Percentiles rank a stretch among this genome's conserved stretches.
Evolutionary conservation across 2,329 filamentous ascomycete genomes (phyloP).

Genomic region (Alternaria alternata): DNA sequence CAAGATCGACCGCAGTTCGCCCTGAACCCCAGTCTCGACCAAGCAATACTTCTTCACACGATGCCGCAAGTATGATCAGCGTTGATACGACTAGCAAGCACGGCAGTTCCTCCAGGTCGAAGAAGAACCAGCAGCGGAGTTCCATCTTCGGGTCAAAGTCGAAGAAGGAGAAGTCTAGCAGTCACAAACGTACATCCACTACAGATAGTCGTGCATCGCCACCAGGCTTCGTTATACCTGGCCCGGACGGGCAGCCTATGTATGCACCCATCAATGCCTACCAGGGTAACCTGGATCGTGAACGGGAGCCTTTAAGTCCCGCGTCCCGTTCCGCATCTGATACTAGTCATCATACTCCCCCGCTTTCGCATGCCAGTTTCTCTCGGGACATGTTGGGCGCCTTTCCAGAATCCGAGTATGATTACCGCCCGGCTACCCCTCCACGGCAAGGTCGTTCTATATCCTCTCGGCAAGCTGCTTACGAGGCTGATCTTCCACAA

Average conservation of each 20-base stretch:
- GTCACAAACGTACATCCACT: conserved; percentile 40
- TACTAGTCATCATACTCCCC: conserved; percentile 30
- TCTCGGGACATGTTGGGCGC: conserved; percentile 50
- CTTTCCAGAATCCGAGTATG: conserved; percentile 48
- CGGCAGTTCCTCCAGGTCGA: conserved; percentile 39
- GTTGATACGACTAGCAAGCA: conserved; percentile 43
- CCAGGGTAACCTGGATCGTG: conserved; percentile 48
- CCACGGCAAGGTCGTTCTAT: conserved; percentile 27
- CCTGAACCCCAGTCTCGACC: conserved; percentile 30
- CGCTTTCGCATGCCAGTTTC: conserved; percentile 44
- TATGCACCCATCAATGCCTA: conserved; percentile 56
- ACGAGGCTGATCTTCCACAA: conserved; percentile 22
- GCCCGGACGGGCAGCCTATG: conserved; percentile 57
- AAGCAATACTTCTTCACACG: conserved; percentile 38
- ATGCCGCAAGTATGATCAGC: conserved; percentile 38
- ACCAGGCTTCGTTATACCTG: conserved; percentile 59
- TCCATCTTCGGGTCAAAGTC: conserved; percentile 43
- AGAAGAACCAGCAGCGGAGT: conserved; percentile 44
- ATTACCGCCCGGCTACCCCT: conserved; percentile 32
- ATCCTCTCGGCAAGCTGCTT: conserved; percentile 26
- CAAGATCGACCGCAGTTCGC: conserved; percentile 39
- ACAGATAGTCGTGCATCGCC: conserved; percentile 42
- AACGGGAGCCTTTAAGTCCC: conserved; percentile 50
- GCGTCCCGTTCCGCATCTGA: conserved; percentile 53
- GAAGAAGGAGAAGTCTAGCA: conserved; percentile 44